Conservation (phyloP, 192 early-diverging fungal species). For the Oehlia diaphana region DNA sequence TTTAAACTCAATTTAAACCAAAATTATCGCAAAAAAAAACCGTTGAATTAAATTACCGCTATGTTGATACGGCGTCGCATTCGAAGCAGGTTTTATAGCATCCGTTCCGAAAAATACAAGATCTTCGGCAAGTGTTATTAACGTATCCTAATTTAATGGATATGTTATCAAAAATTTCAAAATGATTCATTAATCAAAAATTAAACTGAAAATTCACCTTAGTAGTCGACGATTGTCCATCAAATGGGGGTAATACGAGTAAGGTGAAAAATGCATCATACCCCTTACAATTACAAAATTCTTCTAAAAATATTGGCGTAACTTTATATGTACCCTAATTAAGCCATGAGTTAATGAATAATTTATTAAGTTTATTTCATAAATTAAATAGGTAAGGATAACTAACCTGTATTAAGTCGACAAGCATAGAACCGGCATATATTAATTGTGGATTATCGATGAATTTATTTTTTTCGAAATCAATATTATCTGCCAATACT, state of each 20-base stretch:
- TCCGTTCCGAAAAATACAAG: slow-evolving; percentile 52
- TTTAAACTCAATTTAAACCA: not conserved
- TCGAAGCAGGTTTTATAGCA: slow-evolving; percentile 37
- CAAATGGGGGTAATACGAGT: slow-evolving; percentile 44
- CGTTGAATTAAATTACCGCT: slow-evolving; percentile 38
- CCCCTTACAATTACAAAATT: slow-evolving; percentile 41
- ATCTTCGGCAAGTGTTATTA: slow-evolving; percentile 46
- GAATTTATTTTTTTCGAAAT: slow-evolving; percentile 5
- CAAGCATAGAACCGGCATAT: slow-evolving; percentile 23
- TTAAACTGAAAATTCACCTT: slow-evolving; percentile 36
- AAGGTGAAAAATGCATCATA: slow-evolving; percentile 47
- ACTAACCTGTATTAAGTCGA: slow-evolving; percentile 25
- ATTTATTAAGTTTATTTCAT: not conserved
- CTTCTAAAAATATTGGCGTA: slow-evolving; percentile 47
- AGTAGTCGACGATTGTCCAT: slow-evolving; percentile 39
- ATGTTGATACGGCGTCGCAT: slow-evolving; percentile 58
- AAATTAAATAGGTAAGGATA: not conserved
- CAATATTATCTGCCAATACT: slow-evolving; percentile 26
- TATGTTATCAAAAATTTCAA: slow-evolving; percentile 6
- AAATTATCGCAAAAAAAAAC: not conserved
- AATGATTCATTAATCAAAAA: not conserved
- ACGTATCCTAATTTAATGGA: slow-evolving; percentile 36
- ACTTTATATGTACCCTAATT: slow-evolving; percentile 34
- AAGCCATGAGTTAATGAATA: not conserved
- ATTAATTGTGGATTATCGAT: slow-evolving; percentile 17